phyloP scores from a whole-genome alignment of 768 basidiomycete species.

The Trametes coccinea region DNA sequence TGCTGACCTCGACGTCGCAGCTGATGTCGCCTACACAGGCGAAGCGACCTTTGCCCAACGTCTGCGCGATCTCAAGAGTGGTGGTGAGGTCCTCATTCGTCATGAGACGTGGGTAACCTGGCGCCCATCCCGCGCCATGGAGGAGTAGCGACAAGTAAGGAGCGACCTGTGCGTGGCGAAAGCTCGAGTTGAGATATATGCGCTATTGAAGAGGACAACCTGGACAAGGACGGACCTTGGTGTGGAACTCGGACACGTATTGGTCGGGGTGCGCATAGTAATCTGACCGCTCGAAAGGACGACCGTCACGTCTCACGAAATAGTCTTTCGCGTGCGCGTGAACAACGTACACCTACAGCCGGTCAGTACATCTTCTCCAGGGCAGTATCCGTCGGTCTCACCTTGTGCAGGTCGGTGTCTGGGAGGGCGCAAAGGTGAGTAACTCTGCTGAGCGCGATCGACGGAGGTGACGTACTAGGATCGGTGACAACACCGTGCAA shows the following conservation, averaged over 20 bases:
- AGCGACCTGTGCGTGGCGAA: conserved; percentile 54
- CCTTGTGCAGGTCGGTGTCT: conserved; percentile 57
- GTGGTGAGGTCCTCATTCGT: conserved; percentile 58
- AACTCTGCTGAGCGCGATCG: no score
- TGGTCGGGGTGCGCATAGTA: conserved; percentile 74
- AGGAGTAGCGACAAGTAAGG: conserved; percentile 84
- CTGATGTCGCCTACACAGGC: conserved; percentile 83
- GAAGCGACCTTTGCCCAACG: conserved; percentile 57
- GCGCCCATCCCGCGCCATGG: conserved; percentile 86
- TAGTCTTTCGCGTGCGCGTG: conserved; percentile 74
- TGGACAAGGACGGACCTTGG: conserved; percentile 47
- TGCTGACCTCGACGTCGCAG: conserved; percentile 75
- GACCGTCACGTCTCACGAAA: conserved; percentile 56
- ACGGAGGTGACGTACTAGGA: conserved; percentile 41
- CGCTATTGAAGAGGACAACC: no score
- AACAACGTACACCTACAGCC: conserved; percentile 67
- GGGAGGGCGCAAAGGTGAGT: no score
- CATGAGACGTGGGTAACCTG: conserved; percentile 78
- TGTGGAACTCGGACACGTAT: conserved; percentile 68
- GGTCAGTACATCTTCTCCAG: neutral
- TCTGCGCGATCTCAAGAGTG: conserved; percentile 50
- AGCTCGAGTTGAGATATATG: no score
- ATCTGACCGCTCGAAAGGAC: conserved; percentile 56
- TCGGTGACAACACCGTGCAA: conserved; percentile 56
- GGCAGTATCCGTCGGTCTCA: conserved; percentile 23